phyloP scores from a whole-genome alignment of 225 moss, liverwort and hornwort genomes.

The Pseudoscleropodium purum region DNA sequence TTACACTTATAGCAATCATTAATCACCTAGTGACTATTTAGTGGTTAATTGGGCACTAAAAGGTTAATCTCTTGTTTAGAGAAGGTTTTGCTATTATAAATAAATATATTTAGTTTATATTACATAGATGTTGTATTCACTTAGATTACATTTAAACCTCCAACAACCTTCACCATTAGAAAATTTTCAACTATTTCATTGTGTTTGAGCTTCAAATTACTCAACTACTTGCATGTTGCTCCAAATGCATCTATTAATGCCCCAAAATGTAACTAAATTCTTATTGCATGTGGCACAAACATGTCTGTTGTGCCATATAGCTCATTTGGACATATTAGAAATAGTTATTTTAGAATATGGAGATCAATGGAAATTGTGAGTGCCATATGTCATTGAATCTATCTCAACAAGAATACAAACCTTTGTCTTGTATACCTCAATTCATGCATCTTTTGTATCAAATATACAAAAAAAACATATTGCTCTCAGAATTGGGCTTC shows the following conservation, averaged over 20 bases:
- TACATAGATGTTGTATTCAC: neutral
- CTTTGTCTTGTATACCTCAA: rapidly evolving
- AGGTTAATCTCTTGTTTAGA: neutral
- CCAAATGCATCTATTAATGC: neutral
- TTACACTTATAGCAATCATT: neutral
- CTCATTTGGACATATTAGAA: neutral
- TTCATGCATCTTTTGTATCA: neutral
- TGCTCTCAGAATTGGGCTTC: rapidly evolving
- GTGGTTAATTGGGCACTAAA: neutral
- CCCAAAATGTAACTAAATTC: neutral
- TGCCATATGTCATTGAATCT: neutral
- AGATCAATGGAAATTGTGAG: neutral
- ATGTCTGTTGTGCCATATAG: neutral
- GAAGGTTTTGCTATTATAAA: neutral
- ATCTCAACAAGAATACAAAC: rapidly evolving
- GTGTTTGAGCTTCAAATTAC: rapidly evolving
- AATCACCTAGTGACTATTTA: neutral
- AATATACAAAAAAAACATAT: neutral
- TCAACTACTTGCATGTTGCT: neutral
- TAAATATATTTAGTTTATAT: neutral
- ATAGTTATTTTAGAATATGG: neutral
- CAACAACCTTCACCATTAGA: neutral
- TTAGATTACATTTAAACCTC: neutral
- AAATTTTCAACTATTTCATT: neutral
- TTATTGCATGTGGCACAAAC: too few relatives aligned